Evolutionary conservation across 1,284 basidiomycete species (phyloP), one percentile per base, ranked within the genome.

Genomic region (Tilletia indica): DNA sequence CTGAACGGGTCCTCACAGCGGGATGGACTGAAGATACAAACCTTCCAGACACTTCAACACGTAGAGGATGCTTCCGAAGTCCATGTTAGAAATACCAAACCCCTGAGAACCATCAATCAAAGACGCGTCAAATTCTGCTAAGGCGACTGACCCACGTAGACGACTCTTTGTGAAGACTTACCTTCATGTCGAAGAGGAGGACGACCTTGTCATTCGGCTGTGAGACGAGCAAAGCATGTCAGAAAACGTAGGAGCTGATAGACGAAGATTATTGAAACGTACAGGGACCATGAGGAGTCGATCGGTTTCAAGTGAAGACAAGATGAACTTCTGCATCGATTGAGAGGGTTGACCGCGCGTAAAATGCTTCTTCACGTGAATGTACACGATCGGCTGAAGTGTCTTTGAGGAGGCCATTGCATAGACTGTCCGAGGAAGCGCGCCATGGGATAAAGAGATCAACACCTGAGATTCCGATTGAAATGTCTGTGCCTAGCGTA

Each of bases 301-400:
- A 72, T 83, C 80, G 8, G 79, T 80, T 73, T 85, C 85, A 78
- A 85, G 85, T 72, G 82, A 73, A 54, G 67, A 82, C 56, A 58
- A 9, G 25, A 58, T 74, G 69, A 84, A 85, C 73, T 83, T 83
- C 73, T 82, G 80, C 74, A 86, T 81, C n/a, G 84, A 81, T 9
- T 81, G 82, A 12, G 80, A 75, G 1, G 84, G 80, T 75, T 84
- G 83, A 9, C 74, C 77, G 70, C 74, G 77, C 11, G 79, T 82
- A 39, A 79, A 49, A 69, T 83, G 83, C 71, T 78, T 78, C 61
- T 72, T 72, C 54, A 82, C 81, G 69, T 81, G 77, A 67, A 83
- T 82, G 73, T 78, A 82, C 12, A 51, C 42, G 42, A 67, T 67
- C 38, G 66, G 66, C 66, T 67, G 66, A 14, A 48, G 45, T 31